A percentile compares a stretch with the other conserved stretches of the same genome.
These are phyloP conservation scores for Polytrichum formosum DNA, from an alignment of 225 moss, liverwort and hornwort species.

Conservation along the genomic window DNA sequence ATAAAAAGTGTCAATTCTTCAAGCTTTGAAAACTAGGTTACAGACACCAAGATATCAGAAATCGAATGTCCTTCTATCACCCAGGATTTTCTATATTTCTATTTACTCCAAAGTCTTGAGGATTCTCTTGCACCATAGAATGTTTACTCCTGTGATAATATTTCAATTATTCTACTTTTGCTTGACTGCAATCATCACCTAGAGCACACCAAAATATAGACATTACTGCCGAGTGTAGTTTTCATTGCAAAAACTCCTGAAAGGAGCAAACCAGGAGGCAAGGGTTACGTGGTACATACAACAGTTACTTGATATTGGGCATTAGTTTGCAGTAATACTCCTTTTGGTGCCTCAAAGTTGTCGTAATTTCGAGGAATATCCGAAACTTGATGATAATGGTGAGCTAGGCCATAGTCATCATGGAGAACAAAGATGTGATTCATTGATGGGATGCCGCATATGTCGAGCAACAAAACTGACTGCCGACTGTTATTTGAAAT, in stretches of 20 bases:
- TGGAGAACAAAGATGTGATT: conserved; percentile 36
- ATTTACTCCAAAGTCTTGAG: too few species aligned
- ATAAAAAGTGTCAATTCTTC: too few species aligned
- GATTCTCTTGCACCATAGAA: too few species aligned
- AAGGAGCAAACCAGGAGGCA: background rate
- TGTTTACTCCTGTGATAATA: too few species aligned
- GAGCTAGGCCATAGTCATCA: conserved; percentile 54
- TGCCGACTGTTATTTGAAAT: conserved; percentile 33
- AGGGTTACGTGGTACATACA: conserved; percentile 27
- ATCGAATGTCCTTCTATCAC: too few species aligned
- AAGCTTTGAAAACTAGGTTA: too few species aligned
- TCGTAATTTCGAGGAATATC: conserved; percentile 5
- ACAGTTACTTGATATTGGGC: conserved; percentile 60
- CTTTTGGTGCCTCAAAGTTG: conserved; percentile 11
- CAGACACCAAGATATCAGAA: too few species aligned
- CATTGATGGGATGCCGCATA: conserved; percentile 57
- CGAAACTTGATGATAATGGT: conserved; percentile 27
- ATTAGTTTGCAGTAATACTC: conserved; percentile 30
- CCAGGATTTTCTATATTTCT: too few species aligned
- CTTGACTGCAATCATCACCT: too few species aligned
- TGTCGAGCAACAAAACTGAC: conserved; percentile 45
- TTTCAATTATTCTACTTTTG: too few species aligned
- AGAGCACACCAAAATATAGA: too few species aligned
- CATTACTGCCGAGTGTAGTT: background rate
- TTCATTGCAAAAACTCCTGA: background rate